Evolutionary conservation across 1,284 basidiomycete genomes (phyloP).

Genomic region (Schizophyllum commune): DNA sequence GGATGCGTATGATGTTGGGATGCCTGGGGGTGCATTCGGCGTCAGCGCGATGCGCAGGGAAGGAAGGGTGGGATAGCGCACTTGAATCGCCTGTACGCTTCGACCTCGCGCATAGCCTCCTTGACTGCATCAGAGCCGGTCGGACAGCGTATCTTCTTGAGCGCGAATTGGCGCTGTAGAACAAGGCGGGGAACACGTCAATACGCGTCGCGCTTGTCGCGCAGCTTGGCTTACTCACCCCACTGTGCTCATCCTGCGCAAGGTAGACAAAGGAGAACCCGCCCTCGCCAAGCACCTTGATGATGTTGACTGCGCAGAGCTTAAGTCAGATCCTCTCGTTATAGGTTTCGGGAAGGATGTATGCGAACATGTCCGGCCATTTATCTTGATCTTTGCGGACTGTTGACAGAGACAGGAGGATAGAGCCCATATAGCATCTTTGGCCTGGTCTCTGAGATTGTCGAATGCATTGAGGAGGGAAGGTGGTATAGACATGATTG

Average conservation of each 20-base stretch:
- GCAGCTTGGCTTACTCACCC: slow-evolving; percentile 35
- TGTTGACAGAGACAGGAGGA: slow-evolving; percentile 76
- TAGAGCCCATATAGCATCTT: slow-evolving; percentile 73
- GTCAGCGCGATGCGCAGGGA: neutral
- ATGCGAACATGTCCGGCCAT: slow-evolving; percentile 79
- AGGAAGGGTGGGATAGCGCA: slow-evolving; percentile 30
- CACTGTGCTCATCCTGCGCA: slow-evolving; percentile 79
- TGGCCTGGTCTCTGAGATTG: slow-evolving; percentile 63
- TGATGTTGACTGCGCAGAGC: slow-evolving; percentile 60
- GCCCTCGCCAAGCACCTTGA: slow-evolving; percentile 89
- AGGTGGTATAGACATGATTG: slow-evolving; percentile 28
- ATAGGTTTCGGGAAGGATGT: neutral
- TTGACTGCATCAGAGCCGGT: slow-evolving; percentile 76
- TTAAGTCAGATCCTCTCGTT: neutral
- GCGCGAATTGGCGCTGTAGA: slow-evolving; percentile 73
- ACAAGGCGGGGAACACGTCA: neutral
- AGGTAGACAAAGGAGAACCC: slow-evolving; percentile 95
- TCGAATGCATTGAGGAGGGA: slow-evolving; percentile 44
- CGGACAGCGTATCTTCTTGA: slow-evolving; percentile 91
- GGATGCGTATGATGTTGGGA: slow-evolving; percentile 83
- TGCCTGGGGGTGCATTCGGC: slow-evolving; percentile 46
- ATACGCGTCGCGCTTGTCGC: neutral
- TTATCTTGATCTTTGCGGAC: slow-evolving; percentile 84
- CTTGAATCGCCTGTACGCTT: slow-evolving; percentile 87
- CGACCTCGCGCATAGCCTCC: slow-evolving; percentile 85